A percentile compares a stretch with the other conserved stretches of the same genome.
Evolutionary conservation across 2,329 filamentous ascomycete genomes (phyloP).

Genomic region (Aspergillus sp.): DNA sequence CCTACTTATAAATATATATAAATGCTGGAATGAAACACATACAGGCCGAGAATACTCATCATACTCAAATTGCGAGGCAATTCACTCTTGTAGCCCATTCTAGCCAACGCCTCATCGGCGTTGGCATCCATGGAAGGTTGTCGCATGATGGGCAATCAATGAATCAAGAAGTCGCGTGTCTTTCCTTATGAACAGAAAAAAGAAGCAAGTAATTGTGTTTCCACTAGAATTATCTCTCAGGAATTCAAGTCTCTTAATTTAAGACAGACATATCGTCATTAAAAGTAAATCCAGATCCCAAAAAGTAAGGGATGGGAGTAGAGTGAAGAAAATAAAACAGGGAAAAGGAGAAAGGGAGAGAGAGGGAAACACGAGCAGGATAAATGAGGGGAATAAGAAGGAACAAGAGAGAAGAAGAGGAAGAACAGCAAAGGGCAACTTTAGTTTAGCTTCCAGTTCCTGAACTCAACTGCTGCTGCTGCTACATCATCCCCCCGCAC

Average conservation of each 20-base stretch:
- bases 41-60: constrained; percentile 67
- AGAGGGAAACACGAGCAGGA: background rate
- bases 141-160: constrained; percentile 13
- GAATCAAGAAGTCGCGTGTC: no score
- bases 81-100: constrained; percentile 69
- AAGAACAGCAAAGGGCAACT: background rate
- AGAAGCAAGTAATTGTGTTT: no score
- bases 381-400: constrained; percentile 1
- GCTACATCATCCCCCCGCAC: background rate
- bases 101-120: constrained; percentile 63
- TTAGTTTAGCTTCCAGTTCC: background rate
- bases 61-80: constrained; percentile 68
- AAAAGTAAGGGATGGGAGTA: background rate
- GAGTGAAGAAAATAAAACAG: background rate
- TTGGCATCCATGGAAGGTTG: constrained; percentile 33
- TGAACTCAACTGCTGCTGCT: no score
- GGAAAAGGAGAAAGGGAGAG: background rate
- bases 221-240: no score
- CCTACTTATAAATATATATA: background rate
- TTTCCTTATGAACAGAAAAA: no score
- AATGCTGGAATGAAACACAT: constrained; percentile 27
- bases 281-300: background rate
- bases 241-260: no score
- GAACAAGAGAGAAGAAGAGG: background rate
- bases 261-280: background rate